phyloP scores from a whole-genome alignment of 2,329 filamentous ascomycete genomes.

The Diaporthe sp. region DNA sequence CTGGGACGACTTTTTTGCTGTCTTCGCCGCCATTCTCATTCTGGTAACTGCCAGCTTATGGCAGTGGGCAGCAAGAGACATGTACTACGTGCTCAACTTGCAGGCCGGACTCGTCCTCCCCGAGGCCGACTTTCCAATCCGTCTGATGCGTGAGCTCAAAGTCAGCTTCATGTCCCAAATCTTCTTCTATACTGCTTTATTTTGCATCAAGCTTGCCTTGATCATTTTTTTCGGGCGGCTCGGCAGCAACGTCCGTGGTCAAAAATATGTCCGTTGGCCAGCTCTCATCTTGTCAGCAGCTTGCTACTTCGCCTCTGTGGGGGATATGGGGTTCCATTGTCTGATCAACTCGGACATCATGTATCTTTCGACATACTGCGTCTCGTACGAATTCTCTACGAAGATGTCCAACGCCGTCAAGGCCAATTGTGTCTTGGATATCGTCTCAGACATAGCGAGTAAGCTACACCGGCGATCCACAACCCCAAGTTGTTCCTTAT shows the following conservation, averaged over 20 bases:
- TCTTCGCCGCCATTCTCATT: not conserved
- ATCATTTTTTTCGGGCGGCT: slow-evolving; percentile 29
- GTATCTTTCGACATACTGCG: not conserved
- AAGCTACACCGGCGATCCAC: not conserved
- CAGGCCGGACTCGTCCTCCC: not conserved
- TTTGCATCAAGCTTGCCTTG: slow-evolving; percentile 3
- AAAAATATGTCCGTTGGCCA: slow-evolving; percentile 27
- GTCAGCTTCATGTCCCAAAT: not conserved
- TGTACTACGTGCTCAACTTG: not conserved
- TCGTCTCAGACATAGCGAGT: not conserved
- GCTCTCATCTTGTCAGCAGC: not conserved
- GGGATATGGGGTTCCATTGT: not conserved
- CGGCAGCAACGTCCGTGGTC: not conserved
- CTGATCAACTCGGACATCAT: not conserved
- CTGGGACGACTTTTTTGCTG: not conserved
- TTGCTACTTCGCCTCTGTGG: slow-evolving; percentile 1
- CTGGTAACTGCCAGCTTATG: not conserved
- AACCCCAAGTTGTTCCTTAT: not conserved
- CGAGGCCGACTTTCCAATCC: not conserved
- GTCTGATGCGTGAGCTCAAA: not conserved
- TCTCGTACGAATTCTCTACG: not conserved
- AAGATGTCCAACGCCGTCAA: not conserved
- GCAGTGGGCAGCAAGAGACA: not conserved
- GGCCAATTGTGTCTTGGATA: slow-evolving; percentile 4
- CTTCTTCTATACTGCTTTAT: slow-evolving; percentile 1